phyloP scores from a whole-genome alignment of 2,329 filamentous ascomycete species.

The Trichoderma asperellum region DNA sequence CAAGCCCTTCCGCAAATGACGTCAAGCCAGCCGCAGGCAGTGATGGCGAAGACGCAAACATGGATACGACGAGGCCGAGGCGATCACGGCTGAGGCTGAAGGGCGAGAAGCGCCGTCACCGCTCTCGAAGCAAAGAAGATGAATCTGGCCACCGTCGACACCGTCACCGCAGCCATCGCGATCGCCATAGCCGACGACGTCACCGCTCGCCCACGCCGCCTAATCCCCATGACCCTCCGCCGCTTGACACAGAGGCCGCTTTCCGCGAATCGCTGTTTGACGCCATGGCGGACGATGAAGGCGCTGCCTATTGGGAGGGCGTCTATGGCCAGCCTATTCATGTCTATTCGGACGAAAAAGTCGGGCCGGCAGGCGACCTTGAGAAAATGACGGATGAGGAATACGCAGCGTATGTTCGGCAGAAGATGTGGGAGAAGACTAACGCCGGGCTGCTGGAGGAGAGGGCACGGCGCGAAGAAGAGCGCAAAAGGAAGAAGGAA shows the following conservation, averaged over 20 bases:
- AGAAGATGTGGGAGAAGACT: conserved; percentile 94
- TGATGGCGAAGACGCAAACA: conserved; percentile 28
- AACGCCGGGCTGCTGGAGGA: conserved; percentile 83
- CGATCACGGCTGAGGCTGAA: conserved; percentile 44
- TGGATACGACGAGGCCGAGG: conserved; percentile 37
- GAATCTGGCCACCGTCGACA: conserved; percentile 31
- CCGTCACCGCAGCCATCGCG: conserved; percentile 38
- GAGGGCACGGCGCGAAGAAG: conserved; percentile 63
- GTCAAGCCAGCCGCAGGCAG: neutral
- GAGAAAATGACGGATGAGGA: conserved; percentile 92
- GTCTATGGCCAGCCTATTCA: conserved; percentile 98
- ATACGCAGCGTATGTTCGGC: conserved; percentile 82
- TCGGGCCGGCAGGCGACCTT: conserved; percentile 58
- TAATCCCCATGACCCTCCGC: conserved; percentile 51
- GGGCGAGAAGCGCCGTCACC: conserved; percentile 38
- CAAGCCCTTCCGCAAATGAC: neutral
- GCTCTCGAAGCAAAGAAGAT: conserved; percentile 32
- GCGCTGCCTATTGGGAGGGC: conserved; percentile 89
- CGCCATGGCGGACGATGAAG: conserved; percentile 95
- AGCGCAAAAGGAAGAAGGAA: conserved; percentile 54
- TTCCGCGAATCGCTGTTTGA: conserved; percentile 96
- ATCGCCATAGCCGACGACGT: conserved; percentile 41
- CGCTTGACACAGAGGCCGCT: conserved; percentile 70
- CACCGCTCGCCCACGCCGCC: conserved; percentile 51
- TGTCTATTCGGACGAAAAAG: conserved; percentile 62